phyloP scores from a whole-genome alignment of 768 basidiomycete species.

The Pulveroboletus sp. region DNA sequence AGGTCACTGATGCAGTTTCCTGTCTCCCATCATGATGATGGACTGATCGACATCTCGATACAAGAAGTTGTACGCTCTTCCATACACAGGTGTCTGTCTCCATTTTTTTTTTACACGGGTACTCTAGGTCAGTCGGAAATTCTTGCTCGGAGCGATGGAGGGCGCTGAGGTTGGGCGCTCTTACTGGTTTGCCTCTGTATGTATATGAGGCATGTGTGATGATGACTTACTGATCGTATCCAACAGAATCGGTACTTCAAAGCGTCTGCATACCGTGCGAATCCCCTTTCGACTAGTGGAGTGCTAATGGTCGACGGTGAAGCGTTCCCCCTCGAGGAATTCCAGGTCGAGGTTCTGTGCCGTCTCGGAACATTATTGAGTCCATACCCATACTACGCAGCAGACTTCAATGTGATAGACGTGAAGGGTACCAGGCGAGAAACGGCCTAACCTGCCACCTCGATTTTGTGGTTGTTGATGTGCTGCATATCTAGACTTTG shows the following conservation, averaged over 20 bases:
- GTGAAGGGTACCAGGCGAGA: slow-evolving; percentile 20
- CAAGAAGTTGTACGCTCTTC: slow-evolving; percentile 51
- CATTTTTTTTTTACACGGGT: background rate
- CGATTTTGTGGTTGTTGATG: background rate
- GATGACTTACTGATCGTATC: slow-evolving; percentile 5
- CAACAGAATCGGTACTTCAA: slow-evolving; percentile 66
- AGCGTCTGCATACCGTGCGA: slow-evolving; percentile 67
- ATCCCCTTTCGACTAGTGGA: slow-evolving; percentile 51
- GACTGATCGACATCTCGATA: slow-evolving; percentile 65
- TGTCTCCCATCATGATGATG: slow-evolving; percentile 74
- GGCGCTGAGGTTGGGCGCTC: slow-evolving; percentile 57
- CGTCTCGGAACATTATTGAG: slow-evolving; percentile 63
- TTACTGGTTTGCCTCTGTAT: slow-evolving; percentile 60
- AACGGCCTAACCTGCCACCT: background rate
- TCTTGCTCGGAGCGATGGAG: slow-evolving; percentile 49
- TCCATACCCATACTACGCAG: slow-evolving; percentile 48
- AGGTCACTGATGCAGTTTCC: slow-evolving; percentile 83
- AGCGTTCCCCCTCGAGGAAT: slow-evolving; percentile 65
- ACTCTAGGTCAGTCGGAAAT: slow-evolving; percentile 36
- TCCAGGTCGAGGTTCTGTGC: slow-evolving; percentile 71
- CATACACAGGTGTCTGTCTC: background rate
- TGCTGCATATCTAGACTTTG: background rate
- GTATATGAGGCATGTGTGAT: slow-evolving; percentile 14
- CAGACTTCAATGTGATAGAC: slow-evolving; percentile 40
- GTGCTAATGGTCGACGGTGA: slow-evolving; percentile 76